Evolutionary conservation across 2,329 filamentous ascomycete genomes (phyloP), one percentile per base, ranked within the genome.

Genomic region (Metarhizium robertsii): DNA sequence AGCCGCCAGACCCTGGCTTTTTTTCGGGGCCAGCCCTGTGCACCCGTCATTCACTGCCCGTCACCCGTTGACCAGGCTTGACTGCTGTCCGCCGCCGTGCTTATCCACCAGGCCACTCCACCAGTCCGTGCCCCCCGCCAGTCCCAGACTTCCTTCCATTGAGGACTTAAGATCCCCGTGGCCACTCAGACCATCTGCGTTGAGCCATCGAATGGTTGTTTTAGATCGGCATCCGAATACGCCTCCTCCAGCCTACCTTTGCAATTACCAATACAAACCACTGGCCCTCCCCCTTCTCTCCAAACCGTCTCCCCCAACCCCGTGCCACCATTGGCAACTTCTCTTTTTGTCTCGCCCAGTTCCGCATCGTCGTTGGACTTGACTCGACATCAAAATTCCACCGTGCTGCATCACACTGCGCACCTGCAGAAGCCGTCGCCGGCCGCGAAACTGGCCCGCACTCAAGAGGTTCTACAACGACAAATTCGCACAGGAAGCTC

Each of bases 181-280:
- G 40, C 40, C 40, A 51, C 50, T 51, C 50, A 20, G n/a, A 34
- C 32, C 34, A 34, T 18, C 34, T 25, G 34, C 18, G 11, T 45
- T 29, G 18, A 52, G 50, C 50, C 18, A 46, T 53, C 51, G 40
- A 42, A 20, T 50, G 53, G 49, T 54, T 20, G 53, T 54, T 54
- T 54, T 42, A 30, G 53, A 54, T 51, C 40, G 53, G 53, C 53
- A 49, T 54, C 53, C 53, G 53, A 54, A 30, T 38, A 32, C 32
- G 47, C 46, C 36, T 11, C 29, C 18, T 30, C 38, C 38, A 32
- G 30, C 25, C 38, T n/a, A 42, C 5, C 47, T 25, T 32, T 8
- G 18, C 18, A 11, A 25, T 25, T 18, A 46, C 43, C 43, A 48
- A 16, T 30, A 48, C 36, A 40, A 29, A 50, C 53, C 34, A 16